phyloP scores from a whole-genome alignment of 176 grass and related monocot genomes.

The Puya raimondii region DNA sequence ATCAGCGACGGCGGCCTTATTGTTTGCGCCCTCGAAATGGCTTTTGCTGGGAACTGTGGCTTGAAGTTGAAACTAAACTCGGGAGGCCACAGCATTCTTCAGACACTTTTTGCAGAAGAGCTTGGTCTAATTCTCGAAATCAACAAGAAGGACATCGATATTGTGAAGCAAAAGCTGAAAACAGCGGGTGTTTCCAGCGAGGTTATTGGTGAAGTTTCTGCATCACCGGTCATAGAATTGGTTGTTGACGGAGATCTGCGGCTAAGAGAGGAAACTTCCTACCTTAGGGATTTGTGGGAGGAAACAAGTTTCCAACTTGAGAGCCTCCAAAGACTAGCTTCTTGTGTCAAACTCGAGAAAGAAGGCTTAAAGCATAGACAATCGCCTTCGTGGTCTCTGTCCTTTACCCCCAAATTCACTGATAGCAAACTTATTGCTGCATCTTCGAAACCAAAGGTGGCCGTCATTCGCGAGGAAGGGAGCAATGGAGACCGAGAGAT shows the following conservation, averaged over 20 bases:
- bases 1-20: conserved; percentile 84
- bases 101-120: conserved; percentile 76
- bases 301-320: conserved; percentile 89
- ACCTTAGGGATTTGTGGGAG: conserved; percentile 84
- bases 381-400: conserved; percentile 56
- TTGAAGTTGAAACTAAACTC: conserved; percentile 57
- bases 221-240: conserved; percentile 45
- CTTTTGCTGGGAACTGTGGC: conserved; percentile 88
- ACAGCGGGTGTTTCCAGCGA: conserved; percentile 41
- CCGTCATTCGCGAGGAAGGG: conserved; percentile 92
- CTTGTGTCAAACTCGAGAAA: conserved; percentile 81
- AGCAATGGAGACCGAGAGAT: conserved; percentile 94
- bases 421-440: conserved; percentile 41
- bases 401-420: conserved; percentile 60
- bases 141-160: conserved; percentile 26
- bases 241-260: conserved; percentile 38
- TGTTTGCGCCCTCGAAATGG: conserved; percentile 76
- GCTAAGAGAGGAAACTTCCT: conserved; percentile 61
- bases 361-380: conserved; percentile 57
- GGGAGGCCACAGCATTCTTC: conserved; percentile 34
- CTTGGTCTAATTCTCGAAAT: conserved; percentile 79
- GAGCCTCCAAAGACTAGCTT: conserved; percentile 58
- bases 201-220: conserved; percentile 66
- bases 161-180: conserved; percentile 52
- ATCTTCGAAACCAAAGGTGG: conserved; percentile 68